Conservation (phyloP, 2,329 filamentous ascomycete species). For the Elsinoe fawcettii region DNA sequence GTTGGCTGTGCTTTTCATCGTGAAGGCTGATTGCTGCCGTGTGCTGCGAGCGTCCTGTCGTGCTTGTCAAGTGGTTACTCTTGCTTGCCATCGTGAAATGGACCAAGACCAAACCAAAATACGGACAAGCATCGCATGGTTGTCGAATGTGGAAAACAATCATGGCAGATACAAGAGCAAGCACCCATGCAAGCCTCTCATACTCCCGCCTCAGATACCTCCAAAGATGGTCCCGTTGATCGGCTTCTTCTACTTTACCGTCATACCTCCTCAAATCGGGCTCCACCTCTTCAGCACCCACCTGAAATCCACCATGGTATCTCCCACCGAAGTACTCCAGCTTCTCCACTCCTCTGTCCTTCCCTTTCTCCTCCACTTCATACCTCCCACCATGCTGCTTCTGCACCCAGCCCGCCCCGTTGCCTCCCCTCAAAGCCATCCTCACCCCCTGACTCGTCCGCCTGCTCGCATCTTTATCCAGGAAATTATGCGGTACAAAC, state of each 20-base stretch:
- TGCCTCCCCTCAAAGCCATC: slow-evolving; percentile 25
- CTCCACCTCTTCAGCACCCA: slow-evolving; percentile 24
- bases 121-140: too few relatives aligned
- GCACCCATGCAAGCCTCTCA: too few relatives aligned
- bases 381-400: slow-evolving; percentile 13
- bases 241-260: slow-evolving; percentile 22
- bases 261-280: slow-evolving; percentile 23
- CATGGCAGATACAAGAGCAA: too few relatives aligned
- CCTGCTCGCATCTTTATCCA: slow-evolving; percentile 25
- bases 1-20: too few relatives aligned
- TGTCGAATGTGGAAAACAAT: too few relatives aligned
- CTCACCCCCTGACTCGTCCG: slow-evolving; percentile 26
- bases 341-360: slow-evolving; percentile 20
- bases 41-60: too few relatives aligned
- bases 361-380: slow-evolving; percentile 14
- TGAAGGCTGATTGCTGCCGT: too few relatives aligned
- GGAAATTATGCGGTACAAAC: slow-evolving; percentile 29
- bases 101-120: too few relatives aligned
- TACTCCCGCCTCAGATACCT: not conserved
- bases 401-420: slow-evolving; percentile 12
- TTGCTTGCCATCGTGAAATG: not conserved
- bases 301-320: slow-evolving; percentile 22
- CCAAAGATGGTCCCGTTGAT: not conserved
- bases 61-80: too few relatives aligned
- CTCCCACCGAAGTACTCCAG: slow-evolving; percentile 26